A percentile compares a stretch with the other conserved stretches of the same genome.
Evolutionary conservation across 169 alveolate species (phyloP).

Genomic region (Plasmodium ovale): DNA sequence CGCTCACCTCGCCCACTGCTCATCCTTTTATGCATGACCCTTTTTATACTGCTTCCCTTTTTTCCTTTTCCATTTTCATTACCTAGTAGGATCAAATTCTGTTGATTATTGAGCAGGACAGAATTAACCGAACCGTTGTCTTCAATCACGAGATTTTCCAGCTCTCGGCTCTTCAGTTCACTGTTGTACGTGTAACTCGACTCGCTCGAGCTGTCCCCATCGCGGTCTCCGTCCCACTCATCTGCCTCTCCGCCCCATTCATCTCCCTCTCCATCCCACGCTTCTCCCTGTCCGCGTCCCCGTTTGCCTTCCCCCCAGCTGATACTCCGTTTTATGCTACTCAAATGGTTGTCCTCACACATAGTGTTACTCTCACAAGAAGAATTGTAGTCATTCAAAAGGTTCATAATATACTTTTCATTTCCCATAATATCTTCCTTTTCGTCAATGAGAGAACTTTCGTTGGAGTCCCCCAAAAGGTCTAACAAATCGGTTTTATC

Average conservation of each 20-base stretch:
- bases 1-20: neutral
- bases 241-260: neutral
- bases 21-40: neutral
- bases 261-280: neutral
- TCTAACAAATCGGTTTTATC: conserved; percentile 11
- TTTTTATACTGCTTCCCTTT: neutral
- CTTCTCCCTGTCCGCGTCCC: neutral
- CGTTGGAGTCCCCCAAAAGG: conserved; percentile 11
- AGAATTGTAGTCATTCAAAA: conserved; percentile 35
- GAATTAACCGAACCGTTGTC: conserved; percentile 13
- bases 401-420: conserved; percentile 54
- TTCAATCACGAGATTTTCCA: conserved; percentile 25
- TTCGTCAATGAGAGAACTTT: conserved; percentile 48
- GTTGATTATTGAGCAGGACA: conserved; percentile 1
- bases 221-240: neutral
- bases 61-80: neutral
- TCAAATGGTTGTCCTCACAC: conserved; percentile 12
- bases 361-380: conserved; percentile 38
- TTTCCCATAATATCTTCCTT: conserved; percentile 24
- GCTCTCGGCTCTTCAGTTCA: conserved; percentile 7
- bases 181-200: conserved; percentile 13
- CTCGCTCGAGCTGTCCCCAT: neutral
- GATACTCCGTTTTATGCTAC: neutral
- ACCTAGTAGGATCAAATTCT: conserved; percentile 3
- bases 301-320: neutral